Evolutionary conservation across 148 eudicot species (phyloP).

Genomic region (Linanthus parryae): DNA sequence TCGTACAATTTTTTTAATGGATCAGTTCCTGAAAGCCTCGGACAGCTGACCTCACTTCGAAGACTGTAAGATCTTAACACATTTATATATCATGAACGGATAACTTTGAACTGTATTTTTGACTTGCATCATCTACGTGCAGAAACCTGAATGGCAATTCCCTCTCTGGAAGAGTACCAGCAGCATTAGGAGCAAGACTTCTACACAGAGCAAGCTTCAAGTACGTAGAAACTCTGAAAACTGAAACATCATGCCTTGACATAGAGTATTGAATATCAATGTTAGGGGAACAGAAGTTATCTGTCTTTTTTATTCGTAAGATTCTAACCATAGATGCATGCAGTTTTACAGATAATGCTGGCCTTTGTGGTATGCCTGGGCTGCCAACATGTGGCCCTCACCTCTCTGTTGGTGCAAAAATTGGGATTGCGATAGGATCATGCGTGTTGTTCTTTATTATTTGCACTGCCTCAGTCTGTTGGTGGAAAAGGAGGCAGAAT

Average conservation of each 20-base stretch:
- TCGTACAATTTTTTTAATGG: constrained; percentile 89
- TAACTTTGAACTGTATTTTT: neutral
- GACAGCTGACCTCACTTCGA: constrained; percentile 57
- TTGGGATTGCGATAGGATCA: constrained; percentile 60
- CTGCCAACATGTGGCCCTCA: constrained; percentile 83
- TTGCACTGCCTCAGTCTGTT: constrained; percentile 48
- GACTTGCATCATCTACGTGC: constrained; percentile 9
- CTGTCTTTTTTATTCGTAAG: neutral
- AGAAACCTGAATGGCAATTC: constrained; percentile 92
- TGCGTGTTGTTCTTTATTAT: constrained; percentile 36
- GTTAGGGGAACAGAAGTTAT: neutral
- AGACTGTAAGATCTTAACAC: constrained; percentile 57
- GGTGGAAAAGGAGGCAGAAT: constrained; percentile 98
- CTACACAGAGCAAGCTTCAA: constrained; percentile 96
- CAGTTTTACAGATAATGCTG: constrained; percentile 92
- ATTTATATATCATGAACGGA: neutral
- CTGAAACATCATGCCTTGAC: neutral
- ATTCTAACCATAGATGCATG: constrained; percentile 17
- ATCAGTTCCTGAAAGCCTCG: constrained; percentile 87
- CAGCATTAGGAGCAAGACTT: constrained; percentile 81
- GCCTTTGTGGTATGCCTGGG: constrained; percentile 95
- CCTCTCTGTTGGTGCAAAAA: constrained; percentile 78
- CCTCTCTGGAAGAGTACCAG: constrained; percentile 83
- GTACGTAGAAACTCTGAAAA: constrained; percentile 29
- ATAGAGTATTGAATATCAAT: neutral